Evolutionary conservation across 352 stramenopile species (phyloP).

Genomic region (Phytophthora pluvialis): DNA sequence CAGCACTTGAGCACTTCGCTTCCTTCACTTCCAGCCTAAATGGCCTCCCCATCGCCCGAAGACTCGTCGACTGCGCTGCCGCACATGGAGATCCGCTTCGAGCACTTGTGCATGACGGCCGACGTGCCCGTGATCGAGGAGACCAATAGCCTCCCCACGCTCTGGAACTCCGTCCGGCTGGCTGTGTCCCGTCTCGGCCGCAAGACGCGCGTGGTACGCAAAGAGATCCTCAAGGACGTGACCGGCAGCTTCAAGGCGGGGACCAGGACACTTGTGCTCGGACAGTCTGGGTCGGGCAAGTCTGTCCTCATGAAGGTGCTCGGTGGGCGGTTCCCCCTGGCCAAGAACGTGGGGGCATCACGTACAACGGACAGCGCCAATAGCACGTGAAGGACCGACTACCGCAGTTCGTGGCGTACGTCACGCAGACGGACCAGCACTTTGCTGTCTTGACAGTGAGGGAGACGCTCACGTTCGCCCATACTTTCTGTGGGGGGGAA

Average conservation of each 20-base stretch:
- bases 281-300: conserved; percentile 45
- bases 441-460: conserved; percentile 47
- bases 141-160: conserved; percentile 29
- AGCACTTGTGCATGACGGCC: conserved; percentile 24
- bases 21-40: too few species aligned
- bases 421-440: conserved; percentile 44
- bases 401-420: conserved; percentile 45
- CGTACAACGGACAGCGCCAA: conserved; percentile 41
- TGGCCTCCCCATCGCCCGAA: too few species aligned
- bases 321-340: conserved; percentile 36
- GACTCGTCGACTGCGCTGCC: too few species aligned
- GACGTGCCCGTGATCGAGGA: conserved; percentile 30
- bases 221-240: conserved; percentile 44
- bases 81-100: conserved; percentile 39
- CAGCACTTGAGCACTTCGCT: too few species aligned
- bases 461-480: conserved; percentile 54
- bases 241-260: conserved; percentile 40
- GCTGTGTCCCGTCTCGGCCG: conserved; percentile 8
- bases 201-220: conserved; percentile 32
- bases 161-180: conserved; percentile 34
- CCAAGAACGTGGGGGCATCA: conserved; percentile 43
- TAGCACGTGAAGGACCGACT: conserved; percentile 27
- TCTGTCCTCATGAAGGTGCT: conserved; percentile 55
- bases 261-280: conserved; percentile 52
- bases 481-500: conserved; percentile 44